Evolutionary conservation across 176 grass and related monocot species (phyloP).

Genomic region (Juncus inflexus): DNA sequence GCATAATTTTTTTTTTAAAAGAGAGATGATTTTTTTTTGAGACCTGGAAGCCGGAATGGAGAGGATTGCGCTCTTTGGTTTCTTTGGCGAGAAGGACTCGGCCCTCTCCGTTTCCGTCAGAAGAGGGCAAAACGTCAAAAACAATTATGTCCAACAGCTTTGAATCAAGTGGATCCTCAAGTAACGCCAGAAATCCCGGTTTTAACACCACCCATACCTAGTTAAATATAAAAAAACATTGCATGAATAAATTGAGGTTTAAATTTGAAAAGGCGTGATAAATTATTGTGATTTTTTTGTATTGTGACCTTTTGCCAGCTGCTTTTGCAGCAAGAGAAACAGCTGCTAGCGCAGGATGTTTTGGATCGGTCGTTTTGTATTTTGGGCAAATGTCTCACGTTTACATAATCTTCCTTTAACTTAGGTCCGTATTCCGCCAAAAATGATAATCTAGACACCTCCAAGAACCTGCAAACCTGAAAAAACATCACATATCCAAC

Average conservation of each 20-base stretch:
- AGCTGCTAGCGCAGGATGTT: conserved; percentile 57
- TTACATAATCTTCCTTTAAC: conserved; percentile 95
- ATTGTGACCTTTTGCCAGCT: conserved; percentile 81
- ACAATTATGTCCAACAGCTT: conserved; percentile 94
- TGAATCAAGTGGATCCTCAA: conserved; percentile 86
- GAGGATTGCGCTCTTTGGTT: conserved; percentile 82
- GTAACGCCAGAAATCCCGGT: conserved; percentile 92
- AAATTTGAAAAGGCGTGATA: too few species aligned
- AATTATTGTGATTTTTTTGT: neutral
- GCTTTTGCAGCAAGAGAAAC: conserved; percentile 82
- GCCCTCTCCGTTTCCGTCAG: conserved; percentile 83
- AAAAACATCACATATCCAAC: neutral
- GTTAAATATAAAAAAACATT: conserved; percentile 10
- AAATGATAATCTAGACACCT: conserved; percentile 93
- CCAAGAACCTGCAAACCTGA: conserved; percentile 98
- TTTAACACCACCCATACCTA: conserved; percentile 96
- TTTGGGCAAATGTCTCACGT: conserved; percentile 86
- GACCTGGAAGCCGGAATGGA: conserved; percentile 93
- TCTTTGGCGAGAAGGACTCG: conserved; percentile 82
- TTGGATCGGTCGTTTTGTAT: conserved; percentile 58
- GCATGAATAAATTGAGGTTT: neutral
- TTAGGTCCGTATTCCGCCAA: conserved; percentile 89
- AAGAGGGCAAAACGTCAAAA: conserved; percentile 82
- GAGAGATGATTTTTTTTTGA: conserved; percentile 8
- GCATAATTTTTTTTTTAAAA: conserved; percentile 1